Evolutionary conservation across 169 alveolate genomes (phyloP).

Genomic region (Neospora caninum): DNA sequence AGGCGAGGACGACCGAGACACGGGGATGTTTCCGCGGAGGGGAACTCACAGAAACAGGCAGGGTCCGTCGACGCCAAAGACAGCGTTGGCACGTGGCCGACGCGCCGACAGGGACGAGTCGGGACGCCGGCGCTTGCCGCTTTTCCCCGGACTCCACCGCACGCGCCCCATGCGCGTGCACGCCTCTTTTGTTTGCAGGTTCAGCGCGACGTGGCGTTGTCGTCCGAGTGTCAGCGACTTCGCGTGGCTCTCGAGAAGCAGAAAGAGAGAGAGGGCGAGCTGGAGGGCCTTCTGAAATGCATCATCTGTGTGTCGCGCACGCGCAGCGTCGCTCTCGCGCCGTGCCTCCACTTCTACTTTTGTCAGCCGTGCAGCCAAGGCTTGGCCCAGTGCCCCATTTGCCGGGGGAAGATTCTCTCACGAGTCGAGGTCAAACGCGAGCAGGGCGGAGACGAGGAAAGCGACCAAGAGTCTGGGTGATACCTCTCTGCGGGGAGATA

Average conservation of each 20-base stretch:
- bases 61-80: too few species aligned
- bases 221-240: background rate
- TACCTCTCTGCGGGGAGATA: too few species aligned
- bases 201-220: background rate
- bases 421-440: background rate
- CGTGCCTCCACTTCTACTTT: conserved; percentile 25
- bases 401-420: background rate
- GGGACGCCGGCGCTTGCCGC: too few species aligned
- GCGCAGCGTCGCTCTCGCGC: background rate
- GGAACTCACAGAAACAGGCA: too few species aligned
- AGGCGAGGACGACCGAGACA: too few species aligned
- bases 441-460: background rate
- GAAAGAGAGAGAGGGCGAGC: background rate
- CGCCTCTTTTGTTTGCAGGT: too few species aligned
- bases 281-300: background rate
- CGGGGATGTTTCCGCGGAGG: too few species aligned
- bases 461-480: background rate
- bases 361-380: conserved; percentile 10
- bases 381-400: conserved; percentile 2
- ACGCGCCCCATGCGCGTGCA: too few species aligned
- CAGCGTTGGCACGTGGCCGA: too few species aligned
- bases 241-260: background rate
- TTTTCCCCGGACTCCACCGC: too few species aligned
- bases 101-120: too few species aligned
- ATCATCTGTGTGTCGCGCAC: conserved; percentile 27